Evolutionary conservation across 805 yeast species (phyloP).

Genomic region (Lipomyces lipofer): DNA sequence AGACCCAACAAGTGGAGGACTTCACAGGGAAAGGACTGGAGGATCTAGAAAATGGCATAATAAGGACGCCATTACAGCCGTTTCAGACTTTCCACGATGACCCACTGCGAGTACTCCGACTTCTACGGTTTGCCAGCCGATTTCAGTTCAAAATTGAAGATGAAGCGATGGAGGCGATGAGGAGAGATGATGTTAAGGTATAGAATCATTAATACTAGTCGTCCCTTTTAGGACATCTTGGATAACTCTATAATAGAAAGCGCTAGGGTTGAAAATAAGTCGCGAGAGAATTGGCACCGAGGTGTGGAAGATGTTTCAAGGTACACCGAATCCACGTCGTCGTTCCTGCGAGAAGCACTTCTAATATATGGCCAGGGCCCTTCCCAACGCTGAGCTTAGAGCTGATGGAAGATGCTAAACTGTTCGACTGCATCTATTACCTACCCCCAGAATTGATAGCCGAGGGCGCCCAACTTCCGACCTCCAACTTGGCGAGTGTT

Average conservation of each 20-base stretch:
- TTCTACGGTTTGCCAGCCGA: slow-evolving; percentile 82
- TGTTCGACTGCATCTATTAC: slow-evolving; percentile 18
- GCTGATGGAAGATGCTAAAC: background rate
- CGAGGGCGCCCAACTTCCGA: background rate
- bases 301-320: slow-evolving; percentile 70
- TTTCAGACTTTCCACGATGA: slow-evolving; percentile 86
- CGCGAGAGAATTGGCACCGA: slow-evolving; percentile 90
- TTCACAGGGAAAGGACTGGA: slow-evolving; percentile 72
- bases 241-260: slow-evolving; percentile 33
- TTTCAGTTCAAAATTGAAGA: slow-evolving; percentile 66
- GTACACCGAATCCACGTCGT: slow-evolving; percentile 41
- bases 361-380: no score
- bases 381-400: slow-evolving; percentile 10
- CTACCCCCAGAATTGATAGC: slow-evolving; percentile 14
- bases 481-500: background rate
- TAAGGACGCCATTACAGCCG: slow-evolving; percentile 88
- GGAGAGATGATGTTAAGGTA: slow-evolving; percentile 51
- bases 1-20: slow-evolving; percentile 72
- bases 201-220: background rate
- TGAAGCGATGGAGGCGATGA: slow-evolving; percentile 60
- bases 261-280: slow-evolving; percentile 73
- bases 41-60: slow-evolving; percentile 67
- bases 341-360: no score
- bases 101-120: slow-evolving; percentile 83
- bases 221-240: background rate